Percentiles rank a stretch among this genome's conserved stretches.
Evolutionary conservation across 345 rosid species (phyloP).

Genomic region (Erucastrum elatum): DNA sequence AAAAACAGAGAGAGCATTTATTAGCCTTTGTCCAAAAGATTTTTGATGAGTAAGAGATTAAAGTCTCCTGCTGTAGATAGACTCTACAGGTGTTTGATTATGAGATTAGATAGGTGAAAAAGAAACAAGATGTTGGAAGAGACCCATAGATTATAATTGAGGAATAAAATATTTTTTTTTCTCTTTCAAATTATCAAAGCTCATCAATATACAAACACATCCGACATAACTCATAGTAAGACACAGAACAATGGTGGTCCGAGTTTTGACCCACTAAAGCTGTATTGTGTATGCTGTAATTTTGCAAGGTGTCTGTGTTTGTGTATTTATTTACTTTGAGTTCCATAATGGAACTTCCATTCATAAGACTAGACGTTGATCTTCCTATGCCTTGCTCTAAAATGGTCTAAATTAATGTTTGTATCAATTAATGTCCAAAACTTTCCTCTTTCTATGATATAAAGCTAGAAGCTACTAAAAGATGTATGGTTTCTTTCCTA

Average conservation of each 20-base stretch:
- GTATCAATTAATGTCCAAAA: slow-evolving; percentile 21
- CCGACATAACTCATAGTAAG: slow-evolving; percentile 39
- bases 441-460: slow-evolving; percentile 6
- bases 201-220: slow-evolving; percentile 27
- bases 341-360: slow-evolving; percentile 1
- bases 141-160: slow-evolving; percentile 32
- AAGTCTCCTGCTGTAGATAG: background rate
- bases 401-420: slow-evolving; percentile 35
- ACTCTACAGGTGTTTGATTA: slow-evolving; percentile 23
- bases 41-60: slow-evolving; percentile 3
- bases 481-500: background rate
- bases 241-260: slow-evolving; percentile 42
- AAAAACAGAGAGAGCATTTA: slow-evolving; percentile 21
- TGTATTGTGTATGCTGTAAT: slow-evolving; percentile 26
- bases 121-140: slow-evolving; percentile 29
- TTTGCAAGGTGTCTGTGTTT: slow-evolving; percentile 21
- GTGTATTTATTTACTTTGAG: slow-evolving; percentile 23
- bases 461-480: slow-evolving; percentile 21
- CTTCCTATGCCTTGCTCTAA: slow-evolving; percentile 33
- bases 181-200: background rate
- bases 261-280: slow-evolving; percentile 37
- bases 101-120: slow-evolving; percentile 25
- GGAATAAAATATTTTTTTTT: background rate
- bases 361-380: slow-evolving; percentile 30
- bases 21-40: slow-evolving; percentile 26